A percentile compares a stretch with the other conserved stretches of the same genome.
phyloP scores from a whole-genome alignment of 169 alveolate species.

The Eimeria tenella region DNA sequence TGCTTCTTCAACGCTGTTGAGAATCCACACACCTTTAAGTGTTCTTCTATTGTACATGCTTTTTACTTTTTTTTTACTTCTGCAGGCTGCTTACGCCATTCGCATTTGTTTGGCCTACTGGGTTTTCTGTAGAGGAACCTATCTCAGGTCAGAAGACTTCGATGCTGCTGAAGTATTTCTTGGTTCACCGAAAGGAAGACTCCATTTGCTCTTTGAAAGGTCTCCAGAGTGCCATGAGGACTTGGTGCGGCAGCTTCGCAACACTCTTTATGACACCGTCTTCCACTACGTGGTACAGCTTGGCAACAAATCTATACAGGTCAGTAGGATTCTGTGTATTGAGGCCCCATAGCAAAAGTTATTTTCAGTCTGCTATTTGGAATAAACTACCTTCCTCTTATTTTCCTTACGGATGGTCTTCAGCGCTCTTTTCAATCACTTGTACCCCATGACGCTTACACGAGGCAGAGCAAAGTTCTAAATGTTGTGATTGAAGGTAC shows the following conservation, averaged over 20 bases:
- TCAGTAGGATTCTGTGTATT: not conserved
- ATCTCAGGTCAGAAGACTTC: slow-evolving; percentile 17
- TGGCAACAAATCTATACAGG: slow-evolving; percentile 29
- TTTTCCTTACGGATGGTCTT: not conserved
- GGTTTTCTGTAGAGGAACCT: slow-evolving; percentile 42
- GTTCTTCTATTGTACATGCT: not conserved
- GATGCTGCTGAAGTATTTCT: slow-evolving; percentile 20
- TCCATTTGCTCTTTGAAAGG: slow-evolving; percentile 2
- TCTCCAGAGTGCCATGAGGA: slow-evolving; percentile 6
- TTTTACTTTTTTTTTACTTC: not conserved
- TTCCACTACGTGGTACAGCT: slow-evolving; percentile 44
- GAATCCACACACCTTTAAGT: no score
- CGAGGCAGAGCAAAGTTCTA: slow-evolving; percentile 32
- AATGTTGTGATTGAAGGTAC: slow-evolving; percentile 46
- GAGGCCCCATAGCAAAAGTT: not conserved
- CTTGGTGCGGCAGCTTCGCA: not conserved
- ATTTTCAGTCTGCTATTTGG: not conserved
- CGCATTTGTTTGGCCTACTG: slow-evolving; percentile 64
- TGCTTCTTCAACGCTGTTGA: not conserved
- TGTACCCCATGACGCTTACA: not conserved
- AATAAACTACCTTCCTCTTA: not conserved
- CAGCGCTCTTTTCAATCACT: slow-evolving; percentile 54
- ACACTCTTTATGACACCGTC: slow-evolving; percentile 11
- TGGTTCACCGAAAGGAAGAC: slow-evolving; percentile 21
- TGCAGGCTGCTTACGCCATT: slow-evolving; percentile 7